phyloP scores from a whole-genome alignment of 2,329 filamentous ascomycete species.

The Sclerotinia subarctica region DNA sequence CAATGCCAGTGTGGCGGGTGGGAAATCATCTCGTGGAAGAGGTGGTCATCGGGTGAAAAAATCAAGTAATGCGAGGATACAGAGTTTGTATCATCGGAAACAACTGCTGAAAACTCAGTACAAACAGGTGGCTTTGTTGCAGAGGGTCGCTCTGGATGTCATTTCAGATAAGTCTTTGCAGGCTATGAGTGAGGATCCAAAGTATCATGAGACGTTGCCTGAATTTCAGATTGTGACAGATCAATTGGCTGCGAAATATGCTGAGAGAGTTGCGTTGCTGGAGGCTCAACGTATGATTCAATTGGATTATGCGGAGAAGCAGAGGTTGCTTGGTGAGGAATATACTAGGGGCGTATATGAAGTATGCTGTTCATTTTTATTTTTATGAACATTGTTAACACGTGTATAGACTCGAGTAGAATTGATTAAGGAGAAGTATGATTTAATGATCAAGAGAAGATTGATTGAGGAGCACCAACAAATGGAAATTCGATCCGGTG shows the following conservation, averaged over 20 bases:
- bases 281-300: conserved; percentile 21
- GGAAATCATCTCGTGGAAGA: conserved; percentile 25
- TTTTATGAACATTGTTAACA: conserved; percentile 20
- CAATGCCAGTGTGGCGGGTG: conserved; percentile 19
- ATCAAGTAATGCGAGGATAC: conserved; percentile 32
- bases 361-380: conserved; percentile 26
- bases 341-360: conserved; percentile 25
- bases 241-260: conserved; percentile 26
- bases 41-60: conserved; percentile 35
- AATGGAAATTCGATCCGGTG: conserved; percentile 19
- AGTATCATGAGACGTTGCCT: conserved; percentile 33
- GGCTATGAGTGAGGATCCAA: conserved; percentile 27
- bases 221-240: conserved; percentile 32
- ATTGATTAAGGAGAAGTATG: conserved; percentile 26
- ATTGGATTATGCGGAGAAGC: conserved; percentile 22
- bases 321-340: conserved; percentile 22
- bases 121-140: conserved; percentile 30
- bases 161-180: conserved; percentile 35
- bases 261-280: conserved; percentile 24
- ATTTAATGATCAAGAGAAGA: conserved; percentile 28
- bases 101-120: conserved; percentile 33
- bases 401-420: conserved; percentile 21
- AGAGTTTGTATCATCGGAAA: conserved; percentile 35
- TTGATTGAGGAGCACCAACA: conserved; percentile 27
- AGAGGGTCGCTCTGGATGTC: conserved; percentile 31